Evolutionary conservation across 805 yeast species (phyloP).

Genomic region (Sungouiella blattae): DNA sequence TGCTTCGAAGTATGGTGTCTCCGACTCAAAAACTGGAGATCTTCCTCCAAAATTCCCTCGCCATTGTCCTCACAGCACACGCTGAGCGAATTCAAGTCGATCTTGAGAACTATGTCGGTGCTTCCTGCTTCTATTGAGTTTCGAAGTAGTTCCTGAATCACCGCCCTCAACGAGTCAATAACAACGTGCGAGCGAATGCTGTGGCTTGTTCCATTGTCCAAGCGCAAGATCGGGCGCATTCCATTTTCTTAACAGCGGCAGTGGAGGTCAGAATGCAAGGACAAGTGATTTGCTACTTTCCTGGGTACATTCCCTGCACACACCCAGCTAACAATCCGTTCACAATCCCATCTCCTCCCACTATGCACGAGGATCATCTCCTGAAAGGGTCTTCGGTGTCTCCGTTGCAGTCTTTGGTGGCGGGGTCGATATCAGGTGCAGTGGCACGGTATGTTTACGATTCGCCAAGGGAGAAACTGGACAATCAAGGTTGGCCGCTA

Average conservation of each 20-base stretch:
- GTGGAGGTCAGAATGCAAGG: no score
- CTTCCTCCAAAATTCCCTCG: slow-evolving; percentile 52
- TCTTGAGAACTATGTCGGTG: slow-evolving; percentile 26
- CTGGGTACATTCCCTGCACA: background rate
- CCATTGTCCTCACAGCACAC: slow-evolving; percentile 66
- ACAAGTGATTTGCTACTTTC: no score
- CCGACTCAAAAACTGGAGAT: slow-evolving; percentile 45
- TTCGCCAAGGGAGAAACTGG: no score
- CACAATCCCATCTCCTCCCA: no score
- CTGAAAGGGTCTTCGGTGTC: slow-evolving; percentile 51
- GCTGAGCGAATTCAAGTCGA: slow-evolving; percentile 30
- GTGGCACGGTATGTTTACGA: slow-evolving; percentile 41
- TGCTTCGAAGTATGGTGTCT: slow-evolving; percentile 28
- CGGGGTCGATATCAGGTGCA: slow-evolving; percentile 54
- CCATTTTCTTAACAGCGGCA: no score
- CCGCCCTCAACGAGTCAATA: slow-evolving; percentile 36
- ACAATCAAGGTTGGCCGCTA: no score
- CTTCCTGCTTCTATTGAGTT: slow-evolving; percentile 59
- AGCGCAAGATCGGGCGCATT: no score
- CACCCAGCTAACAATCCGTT: no score
- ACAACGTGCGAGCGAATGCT: slow-evolving; percentile 30
- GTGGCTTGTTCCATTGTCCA: background rate
- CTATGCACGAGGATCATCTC: slow-evolving; percentile 39
- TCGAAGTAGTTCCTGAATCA: slow-evolving; percentile 47
- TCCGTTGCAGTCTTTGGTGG: slow-evolving; percentile 50